Evolutionary conservation across 352 stramenopile species (phyloP).

Genomic region (Saprolegnia diclina): DNA sequence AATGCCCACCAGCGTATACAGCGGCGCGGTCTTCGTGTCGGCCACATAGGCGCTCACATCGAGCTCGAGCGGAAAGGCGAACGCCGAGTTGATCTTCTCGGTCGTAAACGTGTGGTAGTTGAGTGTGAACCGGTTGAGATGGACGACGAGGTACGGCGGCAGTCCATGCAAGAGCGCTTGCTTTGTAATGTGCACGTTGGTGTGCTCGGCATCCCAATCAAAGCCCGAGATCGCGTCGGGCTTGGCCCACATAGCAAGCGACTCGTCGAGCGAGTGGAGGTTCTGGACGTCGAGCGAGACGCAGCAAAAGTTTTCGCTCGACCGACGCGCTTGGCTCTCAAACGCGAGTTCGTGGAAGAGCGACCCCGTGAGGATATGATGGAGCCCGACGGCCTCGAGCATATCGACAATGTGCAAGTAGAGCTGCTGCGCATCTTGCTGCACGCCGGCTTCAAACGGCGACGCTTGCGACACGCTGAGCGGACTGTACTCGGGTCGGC

Average conservation of each 20-base stretch:
- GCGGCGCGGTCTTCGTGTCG: no score
- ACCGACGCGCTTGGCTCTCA: background rate
- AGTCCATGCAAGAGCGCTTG: background rate
- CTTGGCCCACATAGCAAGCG: background rate
- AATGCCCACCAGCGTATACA: background rate
- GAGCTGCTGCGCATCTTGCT: slow-evolving; percentile 13
- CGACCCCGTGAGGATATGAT: background rate
- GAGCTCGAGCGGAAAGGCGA: background rate
- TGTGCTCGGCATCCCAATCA: background rate
- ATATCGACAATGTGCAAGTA: slow-evolving; percentile 4
- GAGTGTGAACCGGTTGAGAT: slow-evolving; percentile 15
- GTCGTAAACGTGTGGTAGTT: slow-evolving; percentile 5
- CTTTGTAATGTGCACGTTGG: slow-evolving; percentile 1
- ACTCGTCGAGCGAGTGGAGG: slow-evolving; percentile 3
- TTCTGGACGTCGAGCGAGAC: slow-evolving; percentile 11
- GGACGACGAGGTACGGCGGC: background rate
- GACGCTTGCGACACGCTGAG: background rate
- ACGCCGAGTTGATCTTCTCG: background rate
- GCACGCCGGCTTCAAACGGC: background rate
- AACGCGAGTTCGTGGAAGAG: background rate
- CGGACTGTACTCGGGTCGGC: background rate
- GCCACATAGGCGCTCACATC: background rate
- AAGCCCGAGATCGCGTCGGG: background rate
- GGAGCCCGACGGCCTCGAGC: background rate
- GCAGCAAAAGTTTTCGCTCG: background rate